These are phyloP conservation scores for Berberis thunbergii DNA, from an alignment of 164 flowering plant genomes.

Conservation along the genomic window DNA sequence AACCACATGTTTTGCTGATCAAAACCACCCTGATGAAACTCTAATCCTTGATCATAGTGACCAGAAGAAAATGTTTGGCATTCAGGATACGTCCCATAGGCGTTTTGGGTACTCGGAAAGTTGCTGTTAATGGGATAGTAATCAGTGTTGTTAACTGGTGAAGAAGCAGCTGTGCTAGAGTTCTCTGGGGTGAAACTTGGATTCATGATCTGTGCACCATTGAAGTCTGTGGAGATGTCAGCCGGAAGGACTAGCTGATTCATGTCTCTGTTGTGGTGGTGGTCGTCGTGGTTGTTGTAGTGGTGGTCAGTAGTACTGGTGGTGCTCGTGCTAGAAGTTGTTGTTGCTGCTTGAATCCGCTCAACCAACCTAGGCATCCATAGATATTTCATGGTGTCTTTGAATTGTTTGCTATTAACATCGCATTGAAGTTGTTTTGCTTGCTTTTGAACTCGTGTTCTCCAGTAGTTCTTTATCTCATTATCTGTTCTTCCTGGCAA, in stretches of 20 bases:
- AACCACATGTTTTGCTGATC: constrained; percentile 14
- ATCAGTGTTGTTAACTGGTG: constrained; percentile 13
- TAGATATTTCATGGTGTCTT: constrained; percentile 45
- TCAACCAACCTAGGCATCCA: constrained; percentile 63
- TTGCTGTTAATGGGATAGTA: constrained; percentile 3
- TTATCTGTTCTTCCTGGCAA: constrained; percentile 67
- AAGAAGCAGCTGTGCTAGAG: constrained; percentile 17
- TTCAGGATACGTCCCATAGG: constrained; percentile 8
- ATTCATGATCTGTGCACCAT: neutral
- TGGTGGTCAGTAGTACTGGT: neutral
- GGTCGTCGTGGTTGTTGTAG: constrained; percentile 2
- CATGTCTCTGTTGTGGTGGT: neutral
- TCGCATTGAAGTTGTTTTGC: constrained; percentile 73
- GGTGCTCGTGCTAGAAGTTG: constrained; percentile 4
- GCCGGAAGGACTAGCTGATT: too few relatives aligned
- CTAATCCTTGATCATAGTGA: constrained; percentile 13
- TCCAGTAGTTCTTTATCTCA: constrained; percentile 31
- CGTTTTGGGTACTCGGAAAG: constrained; percentile 5
- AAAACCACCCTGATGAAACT: constrained; percentile 1
- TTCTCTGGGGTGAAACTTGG: constrained; percentile 14
- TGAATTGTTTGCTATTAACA: constrained; percentile 65
- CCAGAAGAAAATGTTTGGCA: constrained; percentile 11
- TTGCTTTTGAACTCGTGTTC: constrained; percentile 69
- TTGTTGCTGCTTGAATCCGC: constrained; percentile 37
- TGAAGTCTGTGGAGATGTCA: neutral